Percentiles rank a stretch among this genome's conserved stretches.
Evolutionary conservation across 2,329 filamentous ascomycete genomes (phyloP).

Genomic region (Fusarium protoensiforme): DNA sequence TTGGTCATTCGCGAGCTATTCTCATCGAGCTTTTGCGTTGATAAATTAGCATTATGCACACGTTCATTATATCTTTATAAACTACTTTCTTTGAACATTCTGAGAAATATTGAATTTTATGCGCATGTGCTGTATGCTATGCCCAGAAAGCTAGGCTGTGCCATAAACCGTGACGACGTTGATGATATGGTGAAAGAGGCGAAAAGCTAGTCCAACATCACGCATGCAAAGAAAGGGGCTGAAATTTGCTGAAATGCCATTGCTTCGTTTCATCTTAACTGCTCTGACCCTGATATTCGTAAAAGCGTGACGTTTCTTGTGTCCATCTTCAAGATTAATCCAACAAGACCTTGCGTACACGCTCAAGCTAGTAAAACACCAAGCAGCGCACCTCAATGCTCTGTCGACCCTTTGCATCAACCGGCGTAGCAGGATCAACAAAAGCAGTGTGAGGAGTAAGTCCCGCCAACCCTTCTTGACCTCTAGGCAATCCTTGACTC

Average conservation of each 20-base stretch:
- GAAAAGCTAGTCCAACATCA: too few species aligned
- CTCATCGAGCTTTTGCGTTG: background rate
- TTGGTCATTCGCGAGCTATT: background rate
- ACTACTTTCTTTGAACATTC: background rate
- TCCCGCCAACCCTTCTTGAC: constrained; percentile 30
- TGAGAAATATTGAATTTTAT: too few species aligned
- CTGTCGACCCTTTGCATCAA: constrained; percentile 35
- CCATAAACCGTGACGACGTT: too few species aligned
- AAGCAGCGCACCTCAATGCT: constrained; percentile 43
- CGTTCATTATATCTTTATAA: background rate
- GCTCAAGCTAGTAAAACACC: constrained; percentile 33
- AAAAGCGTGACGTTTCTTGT: background rate
- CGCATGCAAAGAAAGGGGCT: too few species aligned
- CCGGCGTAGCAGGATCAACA: constrained; percentile 34
- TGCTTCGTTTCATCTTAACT: background rate
- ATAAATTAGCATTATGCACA: background rate
- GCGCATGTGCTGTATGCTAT: too few species aligned
- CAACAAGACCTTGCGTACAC: background rate
- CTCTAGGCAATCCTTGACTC: constrained; percentile 36
- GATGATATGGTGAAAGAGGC: too few species aligned
- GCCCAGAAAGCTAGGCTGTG: too few species aligned
- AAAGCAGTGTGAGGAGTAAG: constrained; percentile 42
- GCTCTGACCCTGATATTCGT: background rate
- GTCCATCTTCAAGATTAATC: background rate
- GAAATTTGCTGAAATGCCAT: too few species aligned